phyloP scores from a whole-genome alignment of 768 basidiomycete genomes.

The Rhodotorula graminis region DNA sequence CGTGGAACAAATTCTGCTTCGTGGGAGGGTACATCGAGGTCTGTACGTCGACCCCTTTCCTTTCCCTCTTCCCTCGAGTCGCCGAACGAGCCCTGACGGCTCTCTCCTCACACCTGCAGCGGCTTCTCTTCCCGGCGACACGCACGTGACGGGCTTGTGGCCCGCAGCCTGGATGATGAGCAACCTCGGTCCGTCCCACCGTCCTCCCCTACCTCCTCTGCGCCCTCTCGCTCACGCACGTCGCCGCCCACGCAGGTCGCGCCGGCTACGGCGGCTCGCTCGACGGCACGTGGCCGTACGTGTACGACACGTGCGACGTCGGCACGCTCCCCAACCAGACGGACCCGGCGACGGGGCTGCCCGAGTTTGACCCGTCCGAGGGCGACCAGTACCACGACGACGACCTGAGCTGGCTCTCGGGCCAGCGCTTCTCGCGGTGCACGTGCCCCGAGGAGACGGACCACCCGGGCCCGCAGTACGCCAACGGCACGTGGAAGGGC shows the following conservation, averaged over 20 bases:
- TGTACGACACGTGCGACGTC: constrained; percentile 67
- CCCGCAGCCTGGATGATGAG: constrained; percentile 44
- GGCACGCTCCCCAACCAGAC: constrained; percentile 86
- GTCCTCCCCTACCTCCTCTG: constrained; percentile 76
- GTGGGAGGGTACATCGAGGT: constrained; percentile 42
- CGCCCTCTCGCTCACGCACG: constrained; percentile 61
- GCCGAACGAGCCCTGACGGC: neutral
- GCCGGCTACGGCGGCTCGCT: constrained; percentile 90
- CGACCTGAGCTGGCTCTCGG: constrained; percentile 56
- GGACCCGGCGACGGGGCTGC: constrained; percentile 52
- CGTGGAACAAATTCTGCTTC: constrained; percentile 43
- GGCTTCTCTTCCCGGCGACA: constrained; percentile 7
- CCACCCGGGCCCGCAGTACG: constrained; percentile 69
- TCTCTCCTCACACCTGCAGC: too few species aligned
- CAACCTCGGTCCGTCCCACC: constrained; percentile 57
- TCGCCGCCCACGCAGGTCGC: constrained; percentile 68
- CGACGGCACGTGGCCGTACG: constrained; percentile 62
- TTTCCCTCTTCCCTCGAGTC: too few species aligned
- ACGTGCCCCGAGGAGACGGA: constrained; percentile 71
- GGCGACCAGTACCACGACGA: constrained; percentile 54
- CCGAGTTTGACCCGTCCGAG: constrained; percentile 56
- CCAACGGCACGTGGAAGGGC: constrained; percentile 45
- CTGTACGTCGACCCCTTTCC: neutral
- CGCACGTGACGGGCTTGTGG: constrained; percentile 24
- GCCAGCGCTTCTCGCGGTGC: constrained; percentile 78